These are phyloP conservation scores for Aspergillus sp. DNA, from an alignment of 2,329 filamentous ascomycete genomes.

Conservation along the genomic window DNA sequence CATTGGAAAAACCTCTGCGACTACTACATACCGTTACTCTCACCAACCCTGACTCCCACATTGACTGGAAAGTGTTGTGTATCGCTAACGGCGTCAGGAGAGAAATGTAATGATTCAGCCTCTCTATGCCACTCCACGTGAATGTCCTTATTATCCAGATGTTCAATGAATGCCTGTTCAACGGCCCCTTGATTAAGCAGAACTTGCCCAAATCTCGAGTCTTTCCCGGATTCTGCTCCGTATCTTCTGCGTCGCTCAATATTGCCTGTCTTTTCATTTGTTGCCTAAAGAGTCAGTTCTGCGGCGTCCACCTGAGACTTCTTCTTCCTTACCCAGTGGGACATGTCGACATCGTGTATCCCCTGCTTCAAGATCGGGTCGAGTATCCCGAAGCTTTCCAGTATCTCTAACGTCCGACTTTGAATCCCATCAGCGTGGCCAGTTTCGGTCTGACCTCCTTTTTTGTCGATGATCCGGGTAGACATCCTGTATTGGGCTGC, in stretches of 20 bases:
- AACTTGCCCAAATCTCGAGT: constrained; percentile 6
- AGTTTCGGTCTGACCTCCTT: constrained; percentile 12
- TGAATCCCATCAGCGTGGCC: constrained; percentile 53
- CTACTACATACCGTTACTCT: constrained; percentile 1
- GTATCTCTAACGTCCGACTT: constrained; percentile 65
- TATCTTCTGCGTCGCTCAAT: constrained; percentile 49
- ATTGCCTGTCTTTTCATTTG: constrained; percentile 62
- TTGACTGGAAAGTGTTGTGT: constrained; percentile 54
- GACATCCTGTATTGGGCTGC: constrained; percentile 11
- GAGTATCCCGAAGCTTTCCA: constrained; percentile 66
- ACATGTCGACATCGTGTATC: constrained; percentile 14
- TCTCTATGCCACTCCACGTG: constrained; percentile 4
- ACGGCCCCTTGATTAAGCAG: constrained; percentile 10
- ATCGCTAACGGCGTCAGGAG: constrained; percentile 51
- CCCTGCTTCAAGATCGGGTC: constrained; percentile 50
- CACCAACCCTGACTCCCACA: constrained; percentile 46
- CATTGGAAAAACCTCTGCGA: background rate
- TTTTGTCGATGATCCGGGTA: constrained; percentile 16
- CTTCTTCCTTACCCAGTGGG: constrained; percentile 8
- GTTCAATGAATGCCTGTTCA: constrained; percentile 9
- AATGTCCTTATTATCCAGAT: background rate
- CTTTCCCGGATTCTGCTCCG: background rate
- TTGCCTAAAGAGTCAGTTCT: constrained; percentile 50
- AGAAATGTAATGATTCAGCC: constrained; percentile 39
- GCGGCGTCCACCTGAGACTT: constrained; percentile 6